Evolutionary conservation across 106 monocot genomes (phyloP).

Genomic region (Dioscorea alata): DNA sequence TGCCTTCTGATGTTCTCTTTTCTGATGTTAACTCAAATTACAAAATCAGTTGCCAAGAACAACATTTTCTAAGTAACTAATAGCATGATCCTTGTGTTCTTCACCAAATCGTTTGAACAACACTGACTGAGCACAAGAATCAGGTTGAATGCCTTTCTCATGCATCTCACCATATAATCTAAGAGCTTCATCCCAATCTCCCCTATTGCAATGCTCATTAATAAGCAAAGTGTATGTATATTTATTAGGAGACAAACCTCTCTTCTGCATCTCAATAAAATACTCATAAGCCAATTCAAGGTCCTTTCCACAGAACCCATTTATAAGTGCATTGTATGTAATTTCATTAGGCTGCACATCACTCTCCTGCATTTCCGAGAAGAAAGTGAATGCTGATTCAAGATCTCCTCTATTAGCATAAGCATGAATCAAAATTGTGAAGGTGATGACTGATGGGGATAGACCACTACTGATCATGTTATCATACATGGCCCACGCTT

Average conservation of each 20-base stretch:
- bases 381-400: constrained; percentile 34
- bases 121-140: constrained; percentile 47
- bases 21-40: background rate
- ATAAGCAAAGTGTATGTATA: constrained; percentile 84
- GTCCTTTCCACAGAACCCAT: constrained; percentile 63
- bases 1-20: background rate
- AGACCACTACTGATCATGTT: constrained; percentile 44
- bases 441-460: constrained; percentile 72
- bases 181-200: constrained; percentile 61
- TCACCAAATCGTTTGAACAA: constrained; percentile 58
- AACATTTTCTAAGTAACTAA: constrained; percentile 44
- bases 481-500: constrained; percentile 35
- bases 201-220: constrained; percentile 49
- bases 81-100: constrained; percentile 24
- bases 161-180: constrained; percentile 69
- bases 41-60: constrained; percentile 29
- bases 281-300: constrained; percentile 50
- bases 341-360: constrained; percentile 60
- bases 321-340: constrained; percentile 82
- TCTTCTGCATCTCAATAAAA: constrained; percentile 67
- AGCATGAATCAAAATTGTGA: constrained; percentile 77
- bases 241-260: constrained; percentile 70
- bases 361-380: constrained; percentile 41
- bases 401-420: constrained; percentile 47
- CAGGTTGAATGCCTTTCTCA: constrained; percentile 54